These are phyloP conservation scores for Leucoagaricus sp. DNA, from an alignment of 1,284 basidiomycete species.

Conservation along the genomic window DNA sequence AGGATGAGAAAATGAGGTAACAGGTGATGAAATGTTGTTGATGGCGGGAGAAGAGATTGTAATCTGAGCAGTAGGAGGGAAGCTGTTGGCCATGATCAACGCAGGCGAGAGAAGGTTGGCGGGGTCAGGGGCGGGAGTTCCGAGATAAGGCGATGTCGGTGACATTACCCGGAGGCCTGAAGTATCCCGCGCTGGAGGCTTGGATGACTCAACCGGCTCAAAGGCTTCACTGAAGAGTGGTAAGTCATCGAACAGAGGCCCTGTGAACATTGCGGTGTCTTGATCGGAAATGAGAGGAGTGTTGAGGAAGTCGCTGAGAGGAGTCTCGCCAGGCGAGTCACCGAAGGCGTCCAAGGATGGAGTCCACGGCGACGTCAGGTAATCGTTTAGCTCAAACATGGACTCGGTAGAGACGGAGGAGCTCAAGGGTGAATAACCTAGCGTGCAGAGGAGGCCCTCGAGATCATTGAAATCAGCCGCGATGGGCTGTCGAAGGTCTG, in stretches of 20 bases:
- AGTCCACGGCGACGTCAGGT: slow-evolving; percentile 24
- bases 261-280: slow-evolving; percentile 33
- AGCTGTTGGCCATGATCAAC: background rate
- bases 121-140: slow-evolving; percentile 14
- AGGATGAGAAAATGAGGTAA: no score
- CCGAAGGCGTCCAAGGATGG: slow-evolving; percentile 23
- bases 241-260: slow-evolving; percentile 36
- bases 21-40: background rate
- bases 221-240: background rate
- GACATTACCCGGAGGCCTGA: slow-evolving; percentile 15
- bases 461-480: slow-evolving; percentile 20
- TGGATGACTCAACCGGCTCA: background rate
- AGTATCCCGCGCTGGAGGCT: slow-evolving; percentile 9
- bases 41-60: background rate
- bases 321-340: slow-evolving; percentile 36
- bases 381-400: slow-evolving; percentile 18
- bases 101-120: background rate
- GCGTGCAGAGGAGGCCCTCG: slow-evolving; percentile 26
- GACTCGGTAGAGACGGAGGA: slow-evolving; percentile 15
- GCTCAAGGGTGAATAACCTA: slow-evolving; percentile 29
- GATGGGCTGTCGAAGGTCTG: slow-evolving; percentile 25
- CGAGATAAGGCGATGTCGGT: slow-evolving; percentile 13
- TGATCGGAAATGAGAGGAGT: slow-evolving; percentile 56
- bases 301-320: slow-evolving; percentile 55
- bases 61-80: background rate